phyloP scores from a whole-genome alignment of 495 filamentous ascomycete genomes.

The Evernia prunastri region DNA sequence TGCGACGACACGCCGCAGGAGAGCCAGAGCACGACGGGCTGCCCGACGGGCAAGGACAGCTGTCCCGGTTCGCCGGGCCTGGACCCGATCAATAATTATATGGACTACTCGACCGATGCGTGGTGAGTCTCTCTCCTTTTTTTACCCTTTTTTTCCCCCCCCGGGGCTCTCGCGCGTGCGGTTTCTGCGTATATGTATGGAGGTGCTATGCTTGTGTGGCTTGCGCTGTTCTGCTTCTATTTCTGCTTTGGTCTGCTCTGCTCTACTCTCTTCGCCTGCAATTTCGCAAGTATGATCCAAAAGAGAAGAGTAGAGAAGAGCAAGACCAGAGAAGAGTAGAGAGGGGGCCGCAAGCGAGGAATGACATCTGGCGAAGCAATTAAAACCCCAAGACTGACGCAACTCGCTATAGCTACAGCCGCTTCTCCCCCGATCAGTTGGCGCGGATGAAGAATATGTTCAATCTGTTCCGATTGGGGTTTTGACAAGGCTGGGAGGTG shows the following conservation, averaged over 20 bases:
- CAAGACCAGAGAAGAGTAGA: not conserved
- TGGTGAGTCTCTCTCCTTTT: constrained; percentile 30
- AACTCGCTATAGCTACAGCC: constrained; percentile 33
- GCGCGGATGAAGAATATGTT: constrained; percentile 45
- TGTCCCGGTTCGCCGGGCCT: constrained; percentile 40
- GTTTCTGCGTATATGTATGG: too few species aligned
- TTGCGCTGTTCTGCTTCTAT: too few species aligned
- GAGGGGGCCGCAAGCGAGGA: not conserved
- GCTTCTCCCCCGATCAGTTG: constrained; percentile 40
- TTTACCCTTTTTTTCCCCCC: not conserved
- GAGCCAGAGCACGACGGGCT: constrained; percentile 43
- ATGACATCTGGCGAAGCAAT: too few species aligned
- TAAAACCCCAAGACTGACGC: too few species aligned
- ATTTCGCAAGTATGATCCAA: too few species aligned
- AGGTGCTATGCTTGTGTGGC: too few species aligned
- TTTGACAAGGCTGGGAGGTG: too few species aligned
- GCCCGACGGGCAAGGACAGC: constrained; percentile 42
- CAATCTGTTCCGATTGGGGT: constrained; percentile 32
- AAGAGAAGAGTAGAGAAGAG: too few species aligned
- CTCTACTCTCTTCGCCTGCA: too few species aligned
- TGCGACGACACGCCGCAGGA: constrained; percentile 50
- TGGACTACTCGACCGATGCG: constrained; percentile 51
- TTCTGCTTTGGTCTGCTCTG: too few species aligned
- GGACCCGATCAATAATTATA: constrained; percentile 49
- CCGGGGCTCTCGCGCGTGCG: too few species aligned